Percentiles rank a stretch among this genome's conserved stretches.
phyloP scores from a whole-genome alignment of 345 rosid species.

The Rhizophora apiculata region DNA sequence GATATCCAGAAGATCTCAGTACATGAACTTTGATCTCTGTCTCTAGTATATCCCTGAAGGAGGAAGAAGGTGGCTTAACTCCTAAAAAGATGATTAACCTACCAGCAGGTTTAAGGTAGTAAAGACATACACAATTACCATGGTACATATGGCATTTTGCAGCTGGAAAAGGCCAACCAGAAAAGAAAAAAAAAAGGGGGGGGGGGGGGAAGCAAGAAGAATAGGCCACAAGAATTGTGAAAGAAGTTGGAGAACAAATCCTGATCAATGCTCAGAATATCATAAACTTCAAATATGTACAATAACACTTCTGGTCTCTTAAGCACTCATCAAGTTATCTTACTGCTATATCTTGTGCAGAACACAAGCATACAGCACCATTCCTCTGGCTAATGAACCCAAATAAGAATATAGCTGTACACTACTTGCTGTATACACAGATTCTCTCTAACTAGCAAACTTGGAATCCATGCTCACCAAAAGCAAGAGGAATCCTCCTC shows the following conservation, averaged over 20 bases:
- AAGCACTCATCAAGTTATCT: slow-evolving; percentile 7
- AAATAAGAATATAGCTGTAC: slow-evolving; percentile 14
- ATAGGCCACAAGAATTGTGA: too few species aligned
- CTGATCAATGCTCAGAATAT: slow-evolving; percentile 16
- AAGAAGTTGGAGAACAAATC: slow-evolving; percentile 6
- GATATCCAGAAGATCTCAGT: too few species aligned
- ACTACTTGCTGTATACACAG: slow-evolving; percentile 16
- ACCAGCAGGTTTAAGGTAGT: too few species aligned
- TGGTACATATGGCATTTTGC: neutral
- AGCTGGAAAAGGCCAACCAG: neutral
- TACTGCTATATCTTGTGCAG: slow-evolving; percentile 15
- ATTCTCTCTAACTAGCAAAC: slow-evolving; percentile 9
- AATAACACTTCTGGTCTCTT: slow-evolving; percentile 14
- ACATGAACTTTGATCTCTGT: too few species aligned
- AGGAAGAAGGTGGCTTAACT: too few species aligned
- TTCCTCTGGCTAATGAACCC: neutral
- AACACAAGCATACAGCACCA: slow-evolving; percentile 11
- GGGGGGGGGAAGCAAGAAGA: too few species aligned
- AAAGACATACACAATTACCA: too few species aligned
- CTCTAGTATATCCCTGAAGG: too few species aligned
- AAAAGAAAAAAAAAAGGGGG: too few species aligned
- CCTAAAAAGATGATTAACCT: too few species aligned
- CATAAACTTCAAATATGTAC: slow-evolving; percentile 30
- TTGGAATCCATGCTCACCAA: slow-evolving; percentile 33
- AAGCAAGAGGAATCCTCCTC: slow-evolving; percentile 46